A percentile compares a stretch with the other conserved stretches of the same genome.
Evolutionary conservation across 495 filamentous ascomycete species (phyloP).

Genomic region (Paragyromitra xinjiangensis): DNA sequence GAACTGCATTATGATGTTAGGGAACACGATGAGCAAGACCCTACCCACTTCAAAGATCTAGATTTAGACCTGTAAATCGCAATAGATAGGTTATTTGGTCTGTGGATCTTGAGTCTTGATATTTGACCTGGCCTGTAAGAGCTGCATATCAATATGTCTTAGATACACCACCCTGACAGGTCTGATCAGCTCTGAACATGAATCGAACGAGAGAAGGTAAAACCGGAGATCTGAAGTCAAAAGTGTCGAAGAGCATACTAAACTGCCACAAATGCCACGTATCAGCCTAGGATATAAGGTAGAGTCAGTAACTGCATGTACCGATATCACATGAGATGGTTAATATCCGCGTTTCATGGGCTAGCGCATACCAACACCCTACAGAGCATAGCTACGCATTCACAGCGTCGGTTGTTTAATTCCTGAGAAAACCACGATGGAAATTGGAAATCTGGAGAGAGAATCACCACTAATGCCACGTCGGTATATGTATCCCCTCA

Average conservation of each 20-base stretch:
- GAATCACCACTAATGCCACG: conserved; percentile 30
- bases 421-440: not conserved
- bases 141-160: not conserved
- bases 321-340: not conserved
- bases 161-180: not conserved
- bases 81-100: no score
- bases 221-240: not conserved
- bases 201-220: not conserved
- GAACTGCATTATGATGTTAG: not conserved
- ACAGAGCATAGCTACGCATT: not conserved
- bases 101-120: not conserved
- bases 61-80: not conserved
- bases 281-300: not conserved
- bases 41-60: not conserved
- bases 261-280: not conserved
- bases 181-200: not conserved
- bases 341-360: not conserved
- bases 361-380: not conserved
- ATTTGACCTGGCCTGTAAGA: not conserved
- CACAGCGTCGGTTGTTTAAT: not conserved
- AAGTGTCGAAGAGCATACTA: not conserved
- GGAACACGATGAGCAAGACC: not conserved
- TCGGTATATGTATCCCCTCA: conserved; percentile 5
- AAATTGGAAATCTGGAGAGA: not conserved
- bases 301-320: not conserved